Percentiles rank a stretch among this genome's conserved stretches.
These are phyloP conservation scores for Oenanthe javanica DNA, from an alignment of 140 eudicot species.

Conservation along the genomic window DNA sequence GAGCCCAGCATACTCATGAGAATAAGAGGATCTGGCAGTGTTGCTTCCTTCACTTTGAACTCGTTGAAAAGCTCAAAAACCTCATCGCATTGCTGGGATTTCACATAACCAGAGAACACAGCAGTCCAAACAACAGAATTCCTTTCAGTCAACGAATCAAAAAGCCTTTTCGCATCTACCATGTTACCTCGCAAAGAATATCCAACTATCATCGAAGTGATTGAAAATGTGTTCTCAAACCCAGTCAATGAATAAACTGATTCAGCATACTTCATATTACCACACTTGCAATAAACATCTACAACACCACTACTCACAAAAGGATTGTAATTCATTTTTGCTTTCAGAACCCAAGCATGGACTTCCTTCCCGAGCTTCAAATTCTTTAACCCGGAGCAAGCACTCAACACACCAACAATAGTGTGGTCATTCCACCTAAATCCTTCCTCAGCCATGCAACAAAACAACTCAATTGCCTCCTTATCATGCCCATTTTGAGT, in stretches of 20 bases:
- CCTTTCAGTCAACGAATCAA: conserved; percentile 45
- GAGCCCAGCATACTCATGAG: conserved; percentile 53
- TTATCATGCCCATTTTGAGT: conserved; percentile 47
- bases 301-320: conserved; percentile 61
- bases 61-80: conserved; percentile 55
- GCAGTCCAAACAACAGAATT: conserved; percentile 75
- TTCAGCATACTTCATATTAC: conserved; percentile 67
- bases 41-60: conserved; percentile 27
- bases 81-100: conserved; percentile 33
- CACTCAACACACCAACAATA: conserved; percentile 51
- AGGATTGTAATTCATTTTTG: conserved; percentile 38
- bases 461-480: conserved; percentile 47
- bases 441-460: conserved; percentile 45
- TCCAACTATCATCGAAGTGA: conserved; percentile 73
- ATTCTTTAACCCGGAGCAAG: conserved; percentile 54
- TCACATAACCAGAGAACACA: conserved; percentile 69
- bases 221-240: conserved; percentile 39
- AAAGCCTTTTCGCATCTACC: conserved; percentile 54
- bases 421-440: conserved; percentile 58
- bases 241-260: conserved; percentile 26
- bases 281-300: conserved; percentile 75
- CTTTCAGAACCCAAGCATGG: conserved; percentile 54
- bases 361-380: conserved; percentile 62
- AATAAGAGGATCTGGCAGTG: conserved; percentile 36
- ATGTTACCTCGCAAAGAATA: conserved; percentile 58